Evolutionary conservation across 2,329 filamentous ascomycete genomes (phyloP), one percentile per base, ranked within the genome.

Genomic region (Paraphoma sp.): DNA sequence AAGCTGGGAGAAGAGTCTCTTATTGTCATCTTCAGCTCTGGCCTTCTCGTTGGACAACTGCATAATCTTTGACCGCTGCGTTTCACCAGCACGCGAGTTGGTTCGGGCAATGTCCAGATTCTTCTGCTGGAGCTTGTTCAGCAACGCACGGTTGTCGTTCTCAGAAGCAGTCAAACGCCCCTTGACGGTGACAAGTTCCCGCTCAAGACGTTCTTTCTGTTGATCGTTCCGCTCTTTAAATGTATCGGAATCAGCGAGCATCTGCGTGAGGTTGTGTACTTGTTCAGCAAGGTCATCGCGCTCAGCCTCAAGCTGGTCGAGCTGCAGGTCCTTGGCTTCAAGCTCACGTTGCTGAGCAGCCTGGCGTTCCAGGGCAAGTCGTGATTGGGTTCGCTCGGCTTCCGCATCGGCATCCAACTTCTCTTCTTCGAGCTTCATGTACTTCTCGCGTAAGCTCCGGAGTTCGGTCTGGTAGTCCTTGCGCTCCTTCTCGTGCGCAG

Each of bases 61-160:
- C 40, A 86, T 77, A 46, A 97, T 82, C 64, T 95, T 90, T 2
- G 88, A 84, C 38, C 93, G 88, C 45, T 93, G 91, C 31, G 88
- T 91, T 66, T 98, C 94, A 59, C 86, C 93, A 30, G 91, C 94
- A 56, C 89, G 89, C 5, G 93, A 96, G 57, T 87, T 92, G 0
- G 94, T 95, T 45, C 95, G 87, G 41, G 94, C 94, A 75, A 99
- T 96, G 72, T 99, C 94, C 6, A 99, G 84, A 30, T 96, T 95
- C 81, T 98, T 98, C 71, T 98, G 94, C 70, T 98, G 94, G 16
- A 99, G 84, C 78, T 98, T 98, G 80, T 97, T 98, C 63, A 98
- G 84, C n/a, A 99, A 82, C 5, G 93, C 89, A 49, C 92, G 89
- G 70, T 98, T 98, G 78, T 98, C 94, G 68, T 98, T 97, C 75